Evolutionary conservation across 805 yeast species (phyloP), one percentile per base, ranked within the genome.

Genomic region (Cyberlindnera maclurae): DNA sequence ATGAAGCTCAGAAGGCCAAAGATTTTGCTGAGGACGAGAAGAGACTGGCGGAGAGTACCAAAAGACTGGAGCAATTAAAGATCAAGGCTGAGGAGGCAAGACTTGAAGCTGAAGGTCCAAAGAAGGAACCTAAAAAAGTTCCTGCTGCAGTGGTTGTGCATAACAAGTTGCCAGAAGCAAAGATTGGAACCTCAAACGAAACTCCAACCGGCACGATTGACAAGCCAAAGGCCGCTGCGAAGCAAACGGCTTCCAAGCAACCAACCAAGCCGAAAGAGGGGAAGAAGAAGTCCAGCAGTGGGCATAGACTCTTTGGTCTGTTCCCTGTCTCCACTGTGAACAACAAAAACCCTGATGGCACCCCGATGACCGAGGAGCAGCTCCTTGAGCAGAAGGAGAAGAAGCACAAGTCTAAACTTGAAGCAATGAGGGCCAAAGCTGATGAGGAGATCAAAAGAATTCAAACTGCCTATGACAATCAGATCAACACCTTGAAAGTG

Each of bases 401-500:
- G 24, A 38, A 50, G 17, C 52, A 55, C 35, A 26, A 39, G 17
- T 16, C 41, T 16, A 47, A 46, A 29, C 6, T 55, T 5, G 32
- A 36, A 3, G 29, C 33, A 10, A 34, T 54, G 32, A 53, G 46
- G 39, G 10, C 41, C 27, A 42, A 46, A 26, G 18, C 49, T 3
- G 50, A 47, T 13, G 30, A 42, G 11, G 44, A 44, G 15, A 38
- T 47, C 39, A 45, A 50, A 27, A 36, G 40, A 22, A 40, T 55
- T 29, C 51, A 50, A 33, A 18, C 31, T 3, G 36, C 46, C 1
- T 56, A 47, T 30, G 52, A 52, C 27, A 12, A 39, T 7, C 43
- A 51, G 34, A 55, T 55, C 32, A 26, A 31, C 8, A 45, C 46
- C 28, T 36, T 56, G 31, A 54, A 51, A 28, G 41, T 41, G 3